Base-by-base conservation (phyloP, 1,284 basidiomycete genomes). In the Trametes sp. region DNA sequence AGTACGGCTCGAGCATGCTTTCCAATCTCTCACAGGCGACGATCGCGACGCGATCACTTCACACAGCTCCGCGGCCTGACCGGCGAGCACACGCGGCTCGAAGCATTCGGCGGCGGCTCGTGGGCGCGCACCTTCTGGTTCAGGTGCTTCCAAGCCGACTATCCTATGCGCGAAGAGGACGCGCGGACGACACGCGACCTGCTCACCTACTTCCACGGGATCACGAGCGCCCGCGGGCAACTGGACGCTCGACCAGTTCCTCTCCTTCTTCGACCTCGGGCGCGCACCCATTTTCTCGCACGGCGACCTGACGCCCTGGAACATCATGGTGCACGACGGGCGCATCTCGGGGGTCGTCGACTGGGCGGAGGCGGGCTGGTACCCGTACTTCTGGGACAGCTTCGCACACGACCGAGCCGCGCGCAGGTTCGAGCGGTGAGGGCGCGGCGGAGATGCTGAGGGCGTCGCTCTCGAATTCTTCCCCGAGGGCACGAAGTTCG, bases 351-450 rank as follows among this genome's bases (percentile, higher is more conserved):
- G 50, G 1, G 41, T 62, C 26, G 56, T 62, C 26, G 61, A 62
- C 45, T 62, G 61, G 61, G 61, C 42, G 8, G 31, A 46, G 10
- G 50, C 55, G 14, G 61, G 55, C 7, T 62, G 61, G 61, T 56
- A 51, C 28, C 59, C 59, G 11, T 48, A 41, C 19, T 41, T 41
- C 38, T 41, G 38, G 38, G 38, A 41, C 19, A 41, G 38, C 38
- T 41, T 41, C 56, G 26, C 57, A 21, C 38, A 56, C 38, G 59
- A 46, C 51, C 28, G n/a, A 6, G 38, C 16, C 16, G 38, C 38
- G 16, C 21, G 11, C 44, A 23, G 23, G 9, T 45, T 24, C 21
- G 23, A 10, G 7, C 10, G 21, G 24, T 9, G 2, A 24, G 21
- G 44, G 44, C 21, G 21, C 19, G 6, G 10, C 13, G 21, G 23